These are phyloP conservation scores for Phoma herbarum DNA, from an alignment of 2,329 filamentous ascomycete species.

Conservation along the genomic window DNA sequence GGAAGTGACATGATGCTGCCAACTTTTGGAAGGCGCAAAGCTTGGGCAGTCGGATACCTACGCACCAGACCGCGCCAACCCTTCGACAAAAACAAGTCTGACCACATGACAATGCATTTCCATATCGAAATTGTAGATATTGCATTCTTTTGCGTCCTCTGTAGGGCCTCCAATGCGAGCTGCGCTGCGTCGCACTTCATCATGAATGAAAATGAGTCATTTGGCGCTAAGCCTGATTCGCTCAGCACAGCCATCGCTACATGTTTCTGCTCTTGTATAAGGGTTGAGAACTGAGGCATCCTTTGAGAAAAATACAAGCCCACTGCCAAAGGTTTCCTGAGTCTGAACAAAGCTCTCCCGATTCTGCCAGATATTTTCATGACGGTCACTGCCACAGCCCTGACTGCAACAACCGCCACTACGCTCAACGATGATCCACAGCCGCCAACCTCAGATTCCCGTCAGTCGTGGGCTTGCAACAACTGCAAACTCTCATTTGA, in stretches of 20 bases:
- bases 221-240: conserved; percentile 3
- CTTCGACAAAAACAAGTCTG: not conserved
- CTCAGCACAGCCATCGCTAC: no score
- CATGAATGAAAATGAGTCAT: conserved; percentile 10
- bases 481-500: conserved; percentile 3
- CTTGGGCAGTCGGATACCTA: not conserved
- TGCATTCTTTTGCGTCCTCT: not conserved
- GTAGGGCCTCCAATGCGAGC: not conserved
- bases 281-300: not conserved
- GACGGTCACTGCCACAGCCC: not conserved
- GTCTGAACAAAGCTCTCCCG: not conserved
- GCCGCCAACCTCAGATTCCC: not conserved
- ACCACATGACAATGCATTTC: not conserved
- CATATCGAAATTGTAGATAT: not conserved
- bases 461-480: conserved; percentile 1
- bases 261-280: not conserved
- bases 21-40: not conserved
- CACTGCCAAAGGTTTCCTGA: not conserved
- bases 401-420: not conserved
- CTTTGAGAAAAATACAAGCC: not conserved
- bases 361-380: not conserved
- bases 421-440: conserved; percentile 1
- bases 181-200: not conserved
- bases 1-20: not conserved
- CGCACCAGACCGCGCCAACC: not conserved